A percentile compares a stretch with the other conserved stretches of the same genome.
These are phyloP conservation scores for Pythium scleroteichum DNA, from an alignment of 352 stramenopile genomes.

Conservation along the genomic window DNA sequence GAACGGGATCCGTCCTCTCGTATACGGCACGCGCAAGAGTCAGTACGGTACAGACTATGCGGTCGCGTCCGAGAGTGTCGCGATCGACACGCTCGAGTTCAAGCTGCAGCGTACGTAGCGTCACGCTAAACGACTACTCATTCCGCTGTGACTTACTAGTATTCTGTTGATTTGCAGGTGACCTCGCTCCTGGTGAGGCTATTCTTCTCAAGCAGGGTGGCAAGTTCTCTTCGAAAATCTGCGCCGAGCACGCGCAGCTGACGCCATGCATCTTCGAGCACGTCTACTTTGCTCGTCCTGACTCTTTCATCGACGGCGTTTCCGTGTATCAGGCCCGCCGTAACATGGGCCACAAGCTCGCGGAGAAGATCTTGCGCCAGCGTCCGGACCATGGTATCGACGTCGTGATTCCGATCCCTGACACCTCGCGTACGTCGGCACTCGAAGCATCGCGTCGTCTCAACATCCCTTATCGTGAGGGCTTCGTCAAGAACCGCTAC, in stretches of 20 bases:
- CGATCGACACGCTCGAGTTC: slow-evolving; percentile 98
- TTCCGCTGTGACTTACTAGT: not conserved
- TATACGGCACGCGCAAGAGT: slow-evolving; percentile 90
- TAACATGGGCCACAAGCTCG: slow-evolving; percentile 98
- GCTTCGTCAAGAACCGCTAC: slow-evolving; percentile 99
- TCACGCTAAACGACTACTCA: not conserved
- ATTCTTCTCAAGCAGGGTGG: slow-evolving; percentile 94
- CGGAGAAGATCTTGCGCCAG: slow-evolving; percentile 92
- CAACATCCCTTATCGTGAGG: slow-evolving; percentile 95
- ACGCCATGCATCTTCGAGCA: slow-evolving; percentile 99
- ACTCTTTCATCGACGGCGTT: slow-evolving; percentile 99
- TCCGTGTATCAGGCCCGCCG: slow-evolving; percentile 97
- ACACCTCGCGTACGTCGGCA: slow-evolving; percentile 96
- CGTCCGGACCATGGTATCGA: slow-evolving; percentile 95
- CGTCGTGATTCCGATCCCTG: slow-evolving; percentile 98
- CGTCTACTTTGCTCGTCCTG: slow-evolving; percentile 99
- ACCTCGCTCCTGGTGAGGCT: slow-evolving; percentile 96
- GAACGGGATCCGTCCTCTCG: slow-evolving; percentile 96
- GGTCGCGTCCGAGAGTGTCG: slow-evolving; percentile 97
- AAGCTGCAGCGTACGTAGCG: slow-evolving; percentile 75
- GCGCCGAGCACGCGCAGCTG: slow-evolving; percentile 64
- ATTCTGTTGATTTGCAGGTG: slow-evolving; percentile 33
- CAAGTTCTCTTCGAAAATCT: slow-evolving; percentile 85
- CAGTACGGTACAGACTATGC: slow-evolving; percentile 92
- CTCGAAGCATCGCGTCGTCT: slow-evolving; percentile 89